Evolutionary conservation across 2,329 filamentous ascomycete genomes (phyloP).

Genomic region (Xylariaceae sp.): DNA sequence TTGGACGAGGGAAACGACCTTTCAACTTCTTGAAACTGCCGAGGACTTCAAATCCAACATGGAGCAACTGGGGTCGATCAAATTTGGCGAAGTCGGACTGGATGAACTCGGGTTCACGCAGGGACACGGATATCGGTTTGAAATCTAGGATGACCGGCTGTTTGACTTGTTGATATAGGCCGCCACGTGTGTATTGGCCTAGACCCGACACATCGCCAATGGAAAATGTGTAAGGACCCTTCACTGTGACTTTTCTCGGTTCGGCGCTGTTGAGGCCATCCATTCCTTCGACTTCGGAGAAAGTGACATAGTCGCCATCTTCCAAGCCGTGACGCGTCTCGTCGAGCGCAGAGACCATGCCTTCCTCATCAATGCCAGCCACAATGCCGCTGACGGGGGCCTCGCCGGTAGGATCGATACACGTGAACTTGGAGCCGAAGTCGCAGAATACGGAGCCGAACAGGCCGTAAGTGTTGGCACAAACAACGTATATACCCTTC

Average conservation of each 20-base stretch:
- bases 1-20: constrained; percentile 70
- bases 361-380: constrained; percentile 81
- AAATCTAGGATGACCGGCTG: constrained; percentile 95
- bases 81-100: constrained; percentile 98
- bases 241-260: constrained; percentile 86
- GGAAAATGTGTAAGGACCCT: constrained; percentile 94
- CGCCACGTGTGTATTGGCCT: constrained; percentile 81
- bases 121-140: constrained; percentile 68
- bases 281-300: constrained; percentile 90
- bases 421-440: constrained; percentile 89
- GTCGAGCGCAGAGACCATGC: constrained; percentile 85
- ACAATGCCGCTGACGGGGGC: constrained; percentile 82
- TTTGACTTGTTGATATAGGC: constrained; percentile 93
- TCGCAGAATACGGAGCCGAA: constrained; percentile 97
- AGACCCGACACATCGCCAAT: constrained; percentile 88
- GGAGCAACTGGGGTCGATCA: constrained; percentile 85
- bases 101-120: constrained; percentile 83
- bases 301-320: constrained; percentile 94
- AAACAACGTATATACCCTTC: constrained; percentile 85
- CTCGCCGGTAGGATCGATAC: constrained; percentile 86
- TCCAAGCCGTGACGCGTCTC: constrained; percentile 93
- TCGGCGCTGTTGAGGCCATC: constrained; percentile 76
- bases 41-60: constrained; percentile 86
- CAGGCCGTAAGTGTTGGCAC: constrained; percentile 84
- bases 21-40: constrained; percentile 76